A percentile compares a stretch with the other conserved stretches of the same genome.
Conservation (phyloP, 2,329 filamentous ascomycete genomes). For the Alternaria solani region DNA sequence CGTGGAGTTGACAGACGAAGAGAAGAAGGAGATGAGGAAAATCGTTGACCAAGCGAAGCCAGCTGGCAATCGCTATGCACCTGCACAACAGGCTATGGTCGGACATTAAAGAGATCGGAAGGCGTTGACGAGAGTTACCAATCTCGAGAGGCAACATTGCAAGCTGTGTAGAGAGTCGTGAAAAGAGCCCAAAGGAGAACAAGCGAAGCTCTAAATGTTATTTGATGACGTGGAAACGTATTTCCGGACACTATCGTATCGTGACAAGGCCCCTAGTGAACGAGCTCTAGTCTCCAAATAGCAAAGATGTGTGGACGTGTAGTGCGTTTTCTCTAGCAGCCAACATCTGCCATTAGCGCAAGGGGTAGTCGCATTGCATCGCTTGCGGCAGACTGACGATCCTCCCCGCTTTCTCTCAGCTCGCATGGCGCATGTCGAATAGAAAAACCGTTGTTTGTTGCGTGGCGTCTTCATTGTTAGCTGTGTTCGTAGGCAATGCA, state of each 20-base stretch:
- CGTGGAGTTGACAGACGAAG: constrained; percentile 31
- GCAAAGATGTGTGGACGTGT: constrained; percentile 1
- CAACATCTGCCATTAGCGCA: constrained; percentile 6
- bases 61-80: constrained; percentile 46
- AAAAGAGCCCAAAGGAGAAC: neutral
- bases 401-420: neutral
- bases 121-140: neutral
- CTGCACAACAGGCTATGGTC: constrained; percentile 20
- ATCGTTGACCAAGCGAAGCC: constrained; percentile 52
- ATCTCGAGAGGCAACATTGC: neutral
- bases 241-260: neutral
- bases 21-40: constrained; percentile 30
- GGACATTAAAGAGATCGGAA: constrained; percentile 17
- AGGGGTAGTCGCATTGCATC: constrained; percentile 11
- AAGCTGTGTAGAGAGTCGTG: neutral
- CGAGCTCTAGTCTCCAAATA: neutral
- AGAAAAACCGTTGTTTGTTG: constrained; percentile 1
- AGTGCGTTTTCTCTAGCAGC: constrained; percentile 9
- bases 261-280: neutral
- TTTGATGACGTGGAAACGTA: neutral
- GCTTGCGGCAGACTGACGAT: constrained; percentile 1
- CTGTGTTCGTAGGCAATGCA: neutral
- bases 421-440: neutral
- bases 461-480: neutral
- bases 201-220: neutral